Evolutionary conservation across 2,329 filamentous ascomycete genomes (phyloP).

Genomic region (Xylariaceae sp.): DNA sequence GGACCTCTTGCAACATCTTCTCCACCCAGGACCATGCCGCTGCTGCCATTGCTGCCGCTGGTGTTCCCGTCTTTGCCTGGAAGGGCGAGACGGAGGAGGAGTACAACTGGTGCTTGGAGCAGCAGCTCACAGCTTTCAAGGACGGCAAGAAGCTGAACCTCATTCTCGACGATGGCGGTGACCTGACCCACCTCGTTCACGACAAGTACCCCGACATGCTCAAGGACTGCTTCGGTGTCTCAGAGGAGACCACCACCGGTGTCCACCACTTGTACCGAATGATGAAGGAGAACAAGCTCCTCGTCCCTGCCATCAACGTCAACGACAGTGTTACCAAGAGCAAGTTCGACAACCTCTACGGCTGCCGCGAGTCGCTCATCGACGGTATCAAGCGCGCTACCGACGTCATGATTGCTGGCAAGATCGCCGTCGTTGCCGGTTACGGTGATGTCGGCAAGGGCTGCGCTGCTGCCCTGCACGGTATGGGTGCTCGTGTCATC

Average conservation of each 20-base stretch:
- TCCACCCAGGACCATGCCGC: slow-evolving; percentile 98
- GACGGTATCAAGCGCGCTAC: slow-evolving; percentile 99
- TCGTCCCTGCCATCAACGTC: slow-evolving; percentile 97
- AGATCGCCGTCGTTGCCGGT: slow-evolving; percentile 95
- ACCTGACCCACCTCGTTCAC: slow-evolving; percentile 94
- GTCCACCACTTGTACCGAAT: slow-evolving; percentile 99
- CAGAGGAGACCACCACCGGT: slow-evolving; percentile 99
- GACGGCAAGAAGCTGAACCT: slow-evolving; percentile 95
- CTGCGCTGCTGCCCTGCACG: slow-evolving; percentile 90
- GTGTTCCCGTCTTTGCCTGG: slow-evolving; percentile 79
- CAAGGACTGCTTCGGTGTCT: slow-evolving; percentile 96
- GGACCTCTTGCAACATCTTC: slow-evolving; percentile 99
- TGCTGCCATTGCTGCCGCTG: slow-evolving; percentile 89
- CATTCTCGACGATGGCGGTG: slow-evolving; percentile 98
- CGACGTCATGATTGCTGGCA: slow-evolving; percentile 99
- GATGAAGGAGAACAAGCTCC: slow-evolving; percentile 85
- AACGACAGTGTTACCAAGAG: slow-evolving; percentile 99
- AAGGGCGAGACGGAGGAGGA: slow-evolving; percentile 97
- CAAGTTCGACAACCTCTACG: slow-evolving; percentile 99
- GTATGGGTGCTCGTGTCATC: slow-evolving; percentile 95
- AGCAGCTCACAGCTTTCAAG: slow-evolving; percentile 96
- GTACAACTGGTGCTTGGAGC: slow-evolving; percentile 99
- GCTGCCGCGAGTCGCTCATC: slow-evolving; percentile 96
- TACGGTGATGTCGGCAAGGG: slow-evolving; percentile 99
- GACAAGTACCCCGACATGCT: slow-evolving; percentile 98